Conservation (phyloP, 2,329 filamentous ascomycete species). For the Colletotrichum tanaceti region DNA sequence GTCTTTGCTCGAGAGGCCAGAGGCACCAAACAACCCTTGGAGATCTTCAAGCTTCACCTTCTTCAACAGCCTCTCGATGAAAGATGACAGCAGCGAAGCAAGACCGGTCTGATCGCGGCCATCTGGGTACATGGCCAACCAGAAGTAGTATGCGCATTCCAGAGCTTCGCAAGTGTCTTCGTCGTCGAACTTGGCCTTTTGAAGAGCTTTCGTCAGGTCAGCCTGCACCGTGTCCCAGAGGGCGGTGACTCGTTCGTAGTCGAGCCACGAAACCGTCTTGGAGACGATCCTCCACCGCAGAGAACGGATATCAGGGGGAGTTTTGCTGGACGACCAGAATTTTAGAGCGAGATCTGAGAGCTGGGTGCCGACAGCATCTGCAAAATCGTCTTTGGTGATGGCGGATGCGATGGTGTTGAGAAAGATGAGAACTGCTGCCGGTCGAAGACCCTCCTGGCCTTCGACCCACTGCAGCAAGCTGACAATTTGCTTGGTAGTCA, state of each 20-base stretch:
- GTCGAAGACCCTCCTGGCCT: constrained; percentile 47
- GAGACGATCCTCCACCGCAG: constrained; percentile 57
- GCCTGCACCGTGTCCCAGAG: constrained; percentile 51
- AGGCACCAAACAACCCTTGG: constrained; percentile 11
- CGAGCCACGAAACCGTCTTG: constrained; percentile 51
- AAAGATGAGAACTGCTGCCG: constrained; percentile 54
- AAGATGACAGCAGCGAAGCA: constrained; percentile 49
- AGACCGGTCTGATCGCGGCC: constrained; percentile 47
- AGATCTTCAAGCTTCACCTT: constrained; percentile 28
- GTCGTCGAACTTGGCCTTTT: constrained; percentile 48
- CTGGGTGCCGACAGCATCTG: constrained; percentile 55
- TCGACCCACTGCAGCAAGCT: constrained; percentile 58
- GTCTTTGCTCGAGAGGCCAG: neutral
- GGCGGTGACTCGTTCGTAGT: constrained; percentile 45
- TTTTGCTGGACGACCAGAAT: constrained; percentile 44
- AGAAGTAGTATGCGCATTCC: constrained; percentile 53
- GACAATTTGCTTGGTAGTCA: constrained; percentile 58
- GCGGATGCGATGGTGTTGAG: constrained; percentile 57
- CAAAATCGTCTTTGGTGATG: constrained; percentile 55
- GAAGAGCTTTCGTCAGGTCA: constrained; percentile 49
- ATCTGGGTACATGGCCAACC: constrained; percentile 54
- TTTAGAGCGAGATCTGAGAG: constrained; percentile 52
- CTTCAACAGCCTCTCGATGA: constrained; percentile 48
- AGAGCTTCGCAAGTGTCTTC: constrained; percentile 56
- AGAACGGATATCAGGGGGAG: constrained; percentile 48